Evolutionary conservation across 2,329 filamentous ascomycete species (phyloP).

Genomic region (Penicillium sclerotiorum): DNA sequence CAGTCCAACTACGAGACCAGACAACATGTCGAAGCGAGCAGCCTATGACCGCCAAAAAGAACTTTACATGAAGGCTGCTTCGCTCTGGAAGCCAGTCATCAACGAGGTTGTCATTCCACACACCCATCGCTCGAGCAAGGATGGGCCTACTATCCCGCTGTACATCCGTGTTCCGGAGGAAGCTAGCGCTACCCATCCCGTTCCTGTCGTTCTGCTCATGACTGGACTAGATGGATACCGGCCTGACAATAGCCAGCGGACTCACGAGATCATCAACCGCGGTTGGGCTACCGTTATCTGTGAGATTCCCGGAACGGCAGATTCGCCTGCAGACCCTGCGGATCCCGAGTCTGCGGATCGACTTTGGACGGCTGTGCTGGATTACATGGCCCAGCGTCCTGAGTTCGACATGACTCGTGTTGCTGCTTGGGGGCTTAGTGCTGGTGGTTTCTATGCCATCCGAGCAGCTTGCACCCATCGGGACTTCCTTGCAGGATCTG

Average conservation of each 20-base stretch:
- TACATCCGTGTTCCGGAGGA: constrained; percentile 64
- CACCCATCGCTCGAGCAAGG: constrained; percentile 50
- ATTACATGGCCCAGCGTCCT: constrained; percentile 58
- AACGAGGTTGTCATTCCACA: constrained; percentile 65
- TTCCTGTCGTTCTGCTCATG: constrained; percentile 58
- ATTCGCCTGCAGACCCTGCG: constrained; percentile 65
- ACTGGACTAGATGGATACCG: constrained; percentile 63
- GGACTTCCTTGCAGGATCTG: constrained; percentile 54
- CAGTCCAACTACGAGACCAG: constrained; percentile 23
- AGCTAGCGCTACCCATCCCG: constrained; percentile 46
- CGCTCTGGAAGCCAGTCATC: constrained; percentile 60
- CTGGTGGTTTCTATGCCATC: constrained; percentile 69
- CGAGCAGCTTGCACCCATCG: constrained; percentile 70
- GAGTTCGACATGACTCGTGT: constrained; percentile 61
- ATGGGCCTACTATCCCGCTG: constrained; percentile 62
- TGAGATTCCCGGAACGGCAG: constrained; percentile 69
- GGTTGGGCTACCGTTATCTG: constrained; percentile 66
- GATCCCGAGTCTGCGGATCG: constrained; percentile 64
- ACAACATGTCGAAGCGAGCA: constrained; percentile 54
- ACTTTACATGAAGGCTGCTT: constrained; percentile 61
- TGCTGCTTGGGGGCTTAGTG: constrained; percentile 66
- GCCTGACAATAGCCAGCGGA: constrained; percentile 56
- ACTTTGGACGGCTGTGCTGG: constrained; percentile 63
- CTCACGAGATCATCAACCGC: constrained; percentile 63
- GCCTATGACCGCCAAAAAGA: constrained; percentile 69